Conservation (phyloP, 768 basidiomycete species). For the Lentinula detonsa region DNA sequence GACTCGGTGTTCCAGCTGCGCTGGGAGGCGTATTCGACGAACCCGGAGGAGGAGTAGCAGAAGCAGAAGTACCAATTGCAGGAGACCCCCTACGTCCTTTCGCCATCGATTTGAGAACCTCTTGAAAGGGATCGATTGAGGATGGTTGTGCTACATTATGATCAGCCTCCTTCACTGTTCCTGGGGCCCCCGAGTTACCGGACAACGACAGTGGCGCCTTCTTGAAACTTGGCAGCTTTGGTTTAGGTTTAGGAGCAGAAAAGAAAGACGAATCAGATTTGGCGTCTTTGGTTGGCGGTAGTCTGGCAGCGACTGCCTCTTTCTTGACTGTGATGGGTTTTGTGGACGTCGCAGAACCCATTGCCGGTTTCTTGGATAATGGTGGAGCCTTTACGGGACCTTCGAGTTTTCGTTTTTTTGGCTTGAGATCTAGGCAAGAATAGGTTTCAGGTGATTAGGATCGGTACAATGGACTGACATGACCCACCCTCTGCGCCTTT, state of each 20-base stretch:
- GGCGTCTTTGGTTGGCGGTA: conserved; percentile 51
- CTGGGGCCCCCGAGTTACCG: conserved; percentile 13
- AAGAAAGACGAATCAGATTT: conserved; percentile 88
- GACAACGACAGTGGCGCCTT: conserved; percentile 47
- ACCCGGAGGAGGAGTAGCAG: conserved; percentile 7
- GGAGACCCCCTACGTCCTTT: conserved; percentile 60
- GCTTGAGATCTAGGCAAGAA: conserved; percentile 39
- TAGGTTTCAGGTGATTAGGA: conserved; percentile 11
- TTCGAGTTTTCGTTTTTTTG: conserved; percentile 74
- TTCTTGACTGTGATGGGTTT: conserved; percentile 46
- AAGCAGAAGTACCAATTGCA: conserved; percentile 5
- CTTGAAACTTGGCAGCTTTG: conserved; percentile 82
- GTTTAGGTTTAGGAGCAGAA: conserved; percentile 79
- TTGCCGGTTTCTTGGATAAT: conserved; percentile 61
- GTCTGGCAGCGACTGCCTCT: conserved; percentile 31
- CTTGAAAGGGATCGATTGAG: conserved; percentile 76
- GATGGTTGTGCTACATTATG: conserved; percentile 68
- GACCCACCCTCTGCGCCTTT: conserved; percentile 68
- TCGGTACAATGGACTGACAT: conserved; percentile 36
- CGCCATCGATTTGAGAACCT: conserved; percentile 71
- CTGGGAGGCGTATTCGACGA: conserved; percentile 4
- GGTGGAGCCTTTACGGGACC: conserved; percentile 41
- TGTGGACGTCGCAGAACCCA: conserved; percentile 36
- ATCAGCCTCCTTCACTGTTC: conserved; percentile 46
- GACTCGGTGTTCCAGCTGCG: conserved; percentile 22